Evolutionary conservation across 805 yeast genomes (phyloP).

Genomic region (Kuraishia piskuri): DNA sequence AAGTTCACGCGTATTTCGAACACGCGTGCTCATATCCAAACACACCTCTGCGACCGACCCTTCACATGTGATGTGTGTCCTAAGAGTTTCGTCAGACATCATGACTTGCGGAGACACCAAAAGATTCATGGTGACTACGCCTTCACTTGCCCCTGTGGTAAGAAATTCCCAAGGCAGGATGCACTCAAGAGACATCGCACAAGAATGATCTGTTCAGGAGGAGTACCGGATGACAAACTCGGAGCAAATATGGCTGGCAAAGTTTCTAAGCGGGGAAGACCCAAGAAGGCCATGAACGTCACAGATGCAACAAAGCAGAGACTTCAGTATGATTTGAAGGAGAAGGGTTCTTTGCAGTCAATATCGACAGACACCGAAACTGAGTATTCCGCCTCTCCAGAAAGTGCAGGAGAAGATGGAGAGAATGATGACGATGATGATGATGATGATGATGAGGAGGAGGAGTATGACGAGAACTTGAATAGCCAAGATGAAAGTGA

Average conservation of each 20-base stretch:
- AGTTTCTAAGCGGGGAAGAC: conserved; percentile 27
- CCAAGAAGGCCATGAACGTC: conserved; percentile 14
- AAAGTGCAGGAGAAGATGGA: conserved; percentile 4
- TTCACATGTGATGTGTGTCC: conserved; percentile 72
- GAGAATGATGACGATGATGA: conserved; percentile 4
- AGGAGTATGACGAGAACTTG: neutral
- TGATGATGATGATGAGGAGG: neutral
- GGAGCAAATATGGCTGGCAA: conserved; percentile 12
- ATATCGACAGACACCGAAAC: neutral
- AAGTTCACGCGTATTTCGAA: conserved; percentile 83
- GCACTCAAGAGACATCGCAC: conserved; percentile 76
- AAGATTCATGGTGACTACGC: conserved; percentile 76
- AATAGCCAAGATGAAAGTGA: neutral
- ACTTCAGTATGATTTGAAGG: neutral
- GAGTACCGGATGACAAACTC: conserved; percentile 32
- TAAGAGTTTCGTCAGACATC: conserved; percentile 89
- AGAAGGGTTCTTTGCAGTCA: neutral
- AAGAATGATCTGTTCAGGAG: conserved; percentile 78
- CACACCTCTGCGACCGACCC: conserved; percentile 93
- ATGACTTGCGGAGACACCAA: conserved; percentile 84
- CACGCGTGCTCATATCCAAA: conserved; percentile 91
- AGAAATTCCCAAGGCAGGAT: conserved; percentile 82
- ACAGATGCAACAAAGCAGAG: neutral
- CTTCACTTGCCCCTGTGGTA: conserved; percentile 85
- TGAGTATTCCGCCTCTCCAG: neutral